A percentile compares a stretch with the other conserved stretches of the same genome.
phyloP scores from a whole-genome alignment of 257 asterid genomes.

The Solanum piurae region DNA sequence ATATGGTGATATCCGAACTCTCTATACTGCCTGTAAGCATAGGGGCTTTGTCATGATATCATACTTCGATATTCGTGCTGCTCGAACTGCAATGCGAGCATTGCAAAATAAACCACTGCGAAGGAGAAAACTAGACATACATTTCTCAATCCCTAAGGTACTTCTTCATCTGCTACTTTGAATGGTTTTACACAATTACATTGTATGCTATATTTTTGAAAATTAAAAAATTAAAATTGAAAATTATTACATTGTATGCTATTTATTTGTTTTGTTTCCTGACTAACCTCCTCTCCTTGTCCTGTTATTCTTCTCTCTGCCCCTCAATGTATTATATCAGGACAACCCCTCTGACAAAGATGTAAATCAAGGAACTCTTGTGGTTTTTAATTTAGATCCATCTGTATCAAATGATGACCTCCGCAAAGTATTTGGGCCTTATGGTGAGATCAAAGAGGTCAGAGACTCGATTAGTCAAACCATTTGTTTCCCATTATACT shows the following conservation, averaged over 20 bases:
- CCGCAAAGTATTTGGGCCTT: conserved; percentile 57
- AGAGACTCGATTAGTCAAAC: neutral
- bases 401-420: conserved; percentile 63
- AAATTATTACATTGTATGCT: neutral
- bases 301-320: neutral
- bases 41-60: conserved; percentile 84
- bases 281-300: neutral
- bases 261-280: neutral
- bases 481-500: neutral
- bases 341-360: conserved; percentile 76
- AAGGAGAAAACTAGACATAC: conserved; percentile 64
- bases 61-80: conserved; percentile 68
- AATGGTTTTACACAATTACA: neutral
- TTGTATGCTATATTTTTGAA: neutral
- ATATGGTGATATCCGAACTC: conserved; percentile 56
- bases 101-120: conserved; percentile 56
- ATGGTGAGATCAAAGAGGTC: conserved; percentile 92
- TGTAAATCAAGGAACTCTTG: conserved; percentile 72
- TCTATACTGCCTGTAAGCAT: conserved; percentile 67
- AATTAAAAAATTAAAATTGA: neutral
- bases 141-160: conserved; percentile 74
- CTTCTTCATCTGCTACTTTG: neutral
- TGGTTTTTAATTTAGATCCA: conserved; percentile 62
- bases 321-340: conserved; percentile 14
- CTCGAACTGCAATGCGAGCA: conserved; percentile 55